Base-by-base conservation (phyloP, 495 filamentous ascomycete genomes). In the Trichocladium uniseriatum region DNA sequence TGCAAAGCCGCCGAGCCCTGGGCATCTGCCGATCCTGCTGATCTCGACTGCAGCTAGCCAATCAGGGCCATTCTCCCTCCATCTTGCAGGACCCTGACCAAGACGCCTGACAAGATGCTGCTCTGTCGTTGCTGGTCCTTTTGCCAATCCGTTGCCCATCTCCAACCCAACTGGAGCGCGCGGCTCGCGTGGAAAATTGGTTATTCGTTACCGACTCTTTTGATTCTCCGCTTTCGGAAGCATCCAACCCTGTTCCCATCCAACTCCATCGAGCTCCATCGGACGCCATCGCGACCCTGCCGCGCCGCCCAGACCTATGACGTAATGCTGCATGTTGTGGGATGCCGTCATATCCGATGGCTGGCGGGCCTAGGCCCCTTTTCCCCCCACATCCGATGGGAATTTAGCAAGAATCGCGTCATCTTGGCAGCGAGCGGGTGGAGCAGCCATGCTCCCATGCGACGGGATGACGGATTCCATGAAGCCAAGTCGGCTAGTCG, bases 341-440 rank as follows among this genome's bases (percentile, higher is more conserved):
- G 13, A 51, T 51, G 48, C 48, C 48, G 48, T 51, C 48, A 51
- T 51, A 39, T 51, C 48, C 48, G 48, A 18, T 51, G 48, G 27
- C 34, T 42, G 32, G 41, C 48, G 32, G 40, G 48, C 37, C 48
- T 39, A 39, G 48, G 34, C 40, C 35, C 40, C n/a, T 11, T 18
- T n/a, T 38, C 10, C 47, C 38, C 19, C 47, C 39, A 43, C 39
- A 11, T n/a, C 28, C 9, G 29, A 49, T 11, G 19, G 29, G 31
- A 36, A 11, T 14, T 37, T 43, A 36, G 20, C 19, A 49, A 43
- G n/a, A 10, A 35, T 49, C 47, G 38, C 31, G 47, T 49, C 47
- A 49, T 49, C 19, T 28, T 37, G 34, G 22, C 22, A 35, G 9
- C n/a, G 34, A 46, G 24, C 18, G 8, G 37, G 37, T 38, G 37